Conservation (phyloP, 2,329 filamentous ascomycete genomes). For the Trichoderma hamatum region DNA sequence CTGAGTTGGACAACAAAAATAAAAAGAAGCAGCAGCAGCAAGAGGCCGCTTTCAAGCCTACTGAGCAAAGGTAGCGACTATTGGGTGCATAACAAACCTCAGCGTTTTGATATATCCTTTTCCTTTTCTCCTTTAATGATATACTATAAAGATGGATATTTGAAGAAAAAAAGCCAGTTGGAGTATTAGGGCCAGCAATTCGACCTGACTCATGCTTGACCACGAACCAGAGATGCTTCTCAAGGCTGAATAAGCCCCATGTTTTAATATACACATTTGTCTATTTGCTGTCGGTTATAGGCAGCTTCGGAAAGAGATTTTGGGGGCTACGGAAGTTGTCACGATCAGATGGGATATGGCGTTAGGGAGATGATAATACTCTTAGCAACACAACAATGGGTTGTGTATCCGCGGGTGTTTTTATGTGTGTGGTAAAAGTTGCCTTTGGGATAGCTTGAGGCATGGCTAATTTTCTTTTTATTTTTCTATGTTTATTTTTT, state of each 20-base stretch:
- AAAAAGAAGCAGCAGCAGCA: slow-evolving; percentile 42
- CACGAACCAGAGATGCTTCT: slow-evolving; percentile 3
- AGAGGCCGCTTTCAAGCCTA: slow-evolving; percentile 39
- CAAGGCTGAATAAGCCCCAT: not conserved
- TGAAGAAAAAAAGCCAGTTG: not conserved
- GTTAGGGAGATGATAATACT: slow-evolving; percentile 28
- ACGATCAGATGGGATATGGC: slow-evolving; percentile 28
- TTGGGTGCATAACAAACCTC: not conserved
- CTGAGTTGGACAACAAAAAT: slow-evolving; percentile 57
- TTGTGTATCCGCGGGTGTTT: slow-evolving; percentile 22
- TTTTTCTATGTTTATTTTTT: not conserved
- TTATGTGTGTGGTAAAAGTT: slow-evolving; percentile 4
- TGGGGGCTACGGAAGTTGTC: slow-evolving; percentile 21
- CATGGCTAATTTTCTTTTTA: slow-evolving; percentile 16
- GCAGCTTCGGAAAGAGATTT: slow-evolving; percentile 9
- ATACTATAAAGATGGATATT: slow-evolving; percentile 24
- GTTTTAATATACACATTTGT: slow-evolving; percentile 22
- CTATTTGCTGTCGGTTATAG: not conserved
- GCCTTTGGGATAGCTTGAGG: slow-evolving; percentile 25
- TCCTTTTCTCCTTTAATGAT: slow-evolving; percentile 21
- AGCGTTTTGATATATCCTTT: slow-evolving; percentile 27
- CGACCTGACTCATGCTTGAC: not conserved
- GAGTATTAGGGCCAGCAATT: not conserved
- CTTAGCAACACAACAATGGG: slow-evolving; percentile 16
- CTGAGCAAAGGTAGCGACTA: slow-evolving; percentile 39